Percentiles rank a stretch among this genome's conserved stretches.
phyloP scores from a whole-genome alignment of 495 filamentous ascomycete species.

The Xylaria castorea region DNA sequence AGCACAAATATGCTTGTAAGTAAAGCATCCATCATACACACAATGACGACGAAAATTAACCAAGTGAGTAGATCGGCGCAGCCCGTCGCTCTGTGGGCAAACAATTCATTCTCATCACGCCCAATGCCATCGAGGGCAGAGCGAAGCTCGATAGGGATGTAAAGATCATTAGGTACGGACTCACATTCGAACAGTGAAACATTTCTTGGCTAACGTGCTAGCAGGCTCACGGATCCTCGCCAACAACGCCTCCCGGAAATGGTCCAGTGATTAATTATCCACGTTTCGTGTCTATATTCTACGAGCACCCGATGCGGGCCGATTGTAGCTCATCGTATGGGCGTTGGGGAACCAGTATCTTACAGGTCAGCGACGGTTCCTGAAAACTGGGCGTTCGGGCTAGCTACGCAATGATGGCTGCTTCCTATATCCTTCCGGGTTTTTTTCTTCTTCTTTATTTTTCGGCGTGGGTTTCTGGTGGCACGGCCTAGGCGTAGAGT shows the following conservation, averaged over 20 bases:
- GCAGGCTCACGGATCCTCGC: slow-evolving; percentile 60
- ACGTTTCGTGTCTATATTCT: slow-evolving; percentile 1
- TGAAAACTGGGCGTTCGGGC: background rate
- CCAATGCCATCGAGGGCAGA: slow-evolving; percentile 81
- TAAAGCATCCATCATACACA: background rate
- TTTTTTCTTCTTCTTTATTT: background rate
- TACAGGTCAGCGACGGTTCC: slow-evolving; percentile 4
- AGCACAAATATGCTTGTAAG: slow-evolving; percentile 94
- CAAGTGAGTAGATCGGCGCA: slow-evolving; percentile 67
- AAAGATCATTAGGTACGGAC: slow-evolving; percentile 77
- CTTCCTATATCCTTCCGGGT: background rate
- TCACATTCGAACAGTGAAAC: background rate
- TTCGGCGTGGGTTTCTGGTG: background rate
- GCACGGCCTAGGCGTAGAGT: background rate
- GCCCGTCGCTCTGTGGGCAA: slow-evolving; percentile 84
- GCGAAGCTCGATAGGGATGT: slow-evolving; percentile 75
- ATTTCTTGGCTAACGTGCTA: slow-evolving; percentile 28
- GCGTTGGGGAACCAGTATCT: slow-evolving; percentile 10
- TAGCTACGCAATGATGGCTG: background rate
- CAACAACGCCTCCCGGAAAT: slow-evolving; percentile 51
- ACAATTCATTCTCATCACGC: slow-evolving; percentile 97
- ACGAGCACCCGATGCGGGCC: background rate
- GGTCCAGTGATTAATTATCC: slow-evolving; percentile 10
- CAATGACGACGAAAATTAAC: slow-evolving; percentile 30
- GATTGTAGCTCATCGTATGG: slow-evolving; percentile 6